Conservation (phyloP, 163 green algal genomes). For the Chlamydomonas reinhardtii region DNA sequence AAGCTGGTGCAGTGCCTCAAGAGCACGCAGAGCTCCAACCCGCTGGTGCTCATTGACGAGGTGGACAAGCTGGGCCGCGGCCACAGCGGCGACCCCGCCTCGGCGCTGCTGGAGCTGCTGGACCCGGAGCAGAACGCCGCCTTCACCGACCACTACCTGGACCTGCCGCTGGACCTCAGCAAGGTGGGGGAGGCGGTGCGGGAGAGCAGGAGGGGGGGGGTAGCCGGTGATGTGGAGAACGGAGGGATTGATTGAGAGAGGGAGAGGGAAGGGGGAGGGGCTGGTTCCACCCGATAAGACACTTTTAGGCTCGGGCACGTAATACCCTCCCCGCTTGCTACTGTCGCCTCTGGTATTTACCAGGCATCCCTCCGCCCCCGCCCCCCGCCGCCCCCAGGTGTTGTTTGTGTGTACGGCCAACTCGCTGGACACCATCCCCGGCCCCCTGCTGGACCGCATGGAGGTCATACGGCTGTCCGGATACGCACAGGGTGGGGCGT, state of each 20-base stretch:
- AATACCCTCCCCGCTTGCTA: too few species aligned
- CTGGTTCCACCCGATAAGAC: too few species aligned
- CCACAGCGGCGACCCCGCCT: constrained; percentile 85
- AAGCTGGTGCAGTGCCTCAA: constrained; percentile 98
- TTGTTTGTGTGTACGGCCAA: constrained; percentile 98
- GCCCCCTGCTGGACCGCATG: constrained; percentile 96
- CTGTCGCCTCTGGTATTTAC: too few species aligned
- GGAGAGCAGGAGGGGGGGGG: too few species aligned
- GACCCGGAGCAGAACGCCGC: constrained; percentile 94
- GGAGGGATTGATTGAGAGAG: background rate
- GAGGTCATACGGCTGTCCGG: constrained; percentile 85
- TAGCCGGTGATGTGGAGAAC: background rate
- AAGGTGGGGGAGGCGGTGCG: constrained; percentile 66
- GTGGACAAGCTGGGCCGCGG: constrained; percentile 92
- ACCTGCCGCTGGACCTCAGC: constrained; percentile 92
- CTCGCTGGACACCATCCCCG: constrained; percentile 94
- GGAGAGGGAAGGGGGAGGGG: background rate
- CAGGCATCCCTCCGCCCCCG: too few species aligned
- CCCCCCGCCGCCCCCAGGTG: constrained; percentile 54
- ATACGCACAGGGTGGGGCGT: constrained; percentile 56
- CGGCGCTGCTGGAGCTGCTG: constrained; percentile 93
- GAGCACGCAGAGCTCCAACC: constrained; percentile 84
- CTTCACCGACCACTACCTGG: constrained; percentile 96
- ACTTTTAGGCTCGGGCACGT: too few species aligned
- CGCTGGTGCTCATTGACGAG: constrained; percentile 97